phyloP scores from a whole-genome alignment of 768 basidiomycete species.

The Termitomyces sp. region DNA sequence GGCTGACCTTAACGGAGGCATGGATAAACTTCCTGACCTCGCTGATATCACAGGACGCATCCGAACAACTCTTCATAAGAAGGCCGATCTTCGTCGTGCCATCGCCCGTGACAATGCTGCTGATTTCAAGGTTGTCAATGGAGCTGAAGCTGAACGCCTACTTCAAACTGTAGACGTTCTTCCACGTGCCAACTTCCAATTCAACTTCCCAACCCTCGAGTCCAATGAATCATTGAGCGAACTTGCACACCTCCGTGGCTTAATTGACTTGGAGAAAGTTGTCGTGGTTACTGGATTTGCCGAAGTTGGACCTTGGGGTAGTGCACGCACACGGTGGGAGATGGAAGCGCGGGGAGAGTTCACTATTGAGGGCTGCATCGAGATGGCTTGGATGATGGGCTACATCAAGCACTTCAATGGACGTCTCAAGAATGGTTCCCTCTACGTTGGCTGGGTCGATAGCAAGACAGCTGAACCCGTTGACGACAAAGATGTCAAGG shows the following conservation, averaged over 20 bases:
- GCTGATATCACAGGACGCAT: constrained; percentile 89
- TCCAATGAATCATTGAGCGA: constrained; percentile 62
- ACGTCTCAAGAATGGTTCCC: constrained; percentile 84
- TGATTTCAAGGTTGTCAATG: constrained; percentile 91
- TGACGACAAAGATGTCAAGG: constrained; percentile 95
- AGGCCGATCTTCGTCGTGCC: constrained; percentile 89
- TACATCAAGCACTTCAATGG: constrained; percentile 99
- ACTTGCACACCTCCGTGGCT: constrained; percentile 72
- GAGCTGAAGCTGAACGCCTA: constrained; percentile 86
- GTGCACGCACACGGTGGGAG: constrained; percentile 97
- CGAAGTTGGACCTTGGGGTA: constrained; percentile 98
- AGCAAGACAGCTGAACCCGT: constrained; percentile 89
- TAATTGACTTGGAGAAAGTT: constrained; percentile 95
- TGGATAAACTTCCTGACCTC: constrained; percentile 95
- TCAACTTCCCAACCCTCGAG: constrained; percentile 89
- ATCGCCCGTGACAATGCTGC: constrained; percentile 91
- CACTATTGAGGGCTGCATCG: constrained; percentile 96
- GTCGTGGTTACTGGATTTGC: constrained; percentile 95
- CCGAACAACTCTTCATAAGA: constrained; percentile 72
- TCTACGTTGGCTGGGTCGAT: constrained; percentile 98
- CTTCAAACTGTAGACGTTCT: constrained; percentile 89
- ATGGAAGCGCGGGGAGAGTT: constrained; percentile 99
- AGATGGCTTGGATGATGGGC: constrained; percentile 99
- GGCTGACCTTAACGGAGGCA: constrained; percentile 97
- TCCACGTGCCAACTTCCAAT: constrained; percentile 97